A percentile compares a stretch with the other conserved stretches of the same genome.
phyloP scores from a whole-genome alignment of 805 yeast species.

The Candida sithepensis region DNA sequence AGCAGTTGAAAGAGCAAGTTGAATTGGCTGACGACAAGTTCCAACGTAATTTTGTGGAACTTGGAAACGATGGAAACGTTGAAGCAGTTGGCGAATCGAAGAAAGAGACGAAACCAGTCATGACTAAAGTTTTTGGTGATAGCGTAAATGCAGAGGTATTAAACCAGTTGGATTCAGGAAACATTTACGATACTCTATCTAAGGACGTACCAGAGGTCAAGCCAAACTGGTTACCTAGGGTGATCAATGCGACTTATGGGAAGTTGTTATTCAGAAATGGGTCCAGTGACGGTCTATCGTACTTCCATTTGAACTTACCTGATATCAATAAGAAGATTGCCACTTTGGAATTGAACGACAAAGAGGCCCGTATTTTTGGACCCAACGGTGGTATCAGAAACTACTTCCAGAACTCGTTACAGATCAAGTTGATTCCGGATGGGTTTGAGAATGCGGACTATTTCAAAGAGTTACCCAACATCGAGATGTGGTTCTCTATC shows the following conservation, averaged over 20 bases:
- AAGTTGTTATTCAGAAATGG: conserved; percentile 20
- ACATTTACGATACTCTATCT: conserved; percentile 10
- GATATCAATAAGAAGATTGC: conserved; percentile 22
- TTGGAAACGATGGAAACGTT: background rate
- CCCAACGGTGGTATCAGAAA: conserved; percentile 29
- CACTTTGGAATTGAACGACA: conserved; percentile 21
- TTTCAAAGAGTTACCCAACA: conserved; percentile 24
- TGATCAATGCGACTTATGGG: conserved; percentile 28
- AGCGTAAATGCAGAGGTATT: background rate
- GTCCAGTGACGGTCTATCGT: conserved; percentile 5
- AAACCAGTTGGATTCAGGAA: conserved; percentile 1
- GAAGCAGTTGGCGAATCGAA: background rate
- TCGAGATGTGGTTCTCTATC: conserved; percentile 31
- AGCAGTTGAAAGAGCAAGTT: conserved; percentile 18
- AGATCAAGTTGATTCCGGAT: conserved; percentile 32
- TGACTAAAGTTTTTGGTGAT: too few relatives aligned
- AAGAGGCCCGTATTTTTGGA: conserved; percentile 25
- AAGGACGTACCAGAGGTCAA: conserved; percentile 4
- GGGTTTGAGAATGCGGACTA: conserved; percentile 22
- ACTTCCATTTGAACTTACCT: conserved; percentile 27
- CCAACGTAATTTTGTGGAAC: conserved; percentile 28
- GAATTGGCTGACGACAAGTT: conserved; percentile 23
- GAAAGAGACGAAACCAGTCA: too few relatives aligned
- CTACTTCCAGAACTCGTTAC: conserved; percentile 25
- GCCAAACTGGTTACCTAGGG: conserved; percentile 20